Evolutionary conservation across 345 rosid genomes (phyloP).

Genomic region (Diplotaxis tenuifolia): DNA sequence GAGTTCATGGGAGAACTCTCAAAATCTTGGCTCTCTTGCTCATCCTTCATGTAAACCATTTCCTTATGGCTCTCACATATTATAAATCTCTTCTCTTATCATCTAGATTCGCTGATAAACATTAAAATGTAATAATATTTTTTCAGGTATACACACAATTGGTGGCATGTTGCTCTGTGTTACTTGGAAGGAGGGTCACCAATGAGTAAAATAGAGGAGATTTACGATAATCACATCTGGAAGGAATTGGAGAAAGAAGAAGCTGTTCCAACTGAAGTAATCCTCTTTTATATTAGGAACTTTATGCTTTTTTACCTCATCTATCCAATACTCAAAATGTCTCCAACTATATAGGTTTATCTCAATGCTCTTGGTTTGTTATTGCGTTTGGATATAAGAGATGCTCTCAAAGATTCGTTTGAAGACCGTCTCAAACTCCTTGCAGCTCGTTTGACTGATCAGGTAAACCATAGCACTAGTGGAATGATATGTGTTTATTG

Average conservation of each 20-base stretch:
- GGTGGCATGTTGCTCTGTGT: constrained; percentile 98
- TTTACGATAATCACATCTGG: constrained; percentile 74
- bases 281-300: not conserved
- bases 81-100: not conserved
- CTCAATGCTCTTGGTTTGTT: constrained; percentile 73
- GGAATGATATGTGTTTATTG: not conserved
- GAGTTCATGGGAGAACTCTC: constrained; percentile 76
- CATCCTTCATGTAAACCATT: constrained; percentile 69
- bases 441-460: constrained; percentile 46
- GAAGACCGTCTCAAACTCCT: constrained; percentile 54
- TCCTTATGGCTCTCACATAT: not conserved
- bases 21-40: constrained; percentile 60
- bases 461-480: constrained; percentile 43
- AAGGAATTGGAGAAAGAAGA: constrained; percentile 66
- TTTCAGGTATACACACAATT: constrained; percentile 80
- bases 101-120: not conserved
- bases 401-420: constrained; percentile 42
- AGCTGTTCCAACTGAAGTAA: constrained; percentile 56
- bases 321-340: constrained; percentile 4
- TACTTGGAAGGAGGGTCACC: constrained; percentile 87
- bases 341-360: constrained; percentile 55
- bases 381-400: constrained; percentile 63
- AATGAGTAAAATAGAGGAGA: constrained; percentile 52
- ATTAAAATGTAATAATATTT: not conserved
- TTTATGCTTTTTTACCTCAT: constrained; percentile 4